Evolutionary conservation across 2,329 filamentous ascomycete species (phyloP), one percentile per base, ranked within the genome.

Genomic region (Thelonectria rubi): DNA sequence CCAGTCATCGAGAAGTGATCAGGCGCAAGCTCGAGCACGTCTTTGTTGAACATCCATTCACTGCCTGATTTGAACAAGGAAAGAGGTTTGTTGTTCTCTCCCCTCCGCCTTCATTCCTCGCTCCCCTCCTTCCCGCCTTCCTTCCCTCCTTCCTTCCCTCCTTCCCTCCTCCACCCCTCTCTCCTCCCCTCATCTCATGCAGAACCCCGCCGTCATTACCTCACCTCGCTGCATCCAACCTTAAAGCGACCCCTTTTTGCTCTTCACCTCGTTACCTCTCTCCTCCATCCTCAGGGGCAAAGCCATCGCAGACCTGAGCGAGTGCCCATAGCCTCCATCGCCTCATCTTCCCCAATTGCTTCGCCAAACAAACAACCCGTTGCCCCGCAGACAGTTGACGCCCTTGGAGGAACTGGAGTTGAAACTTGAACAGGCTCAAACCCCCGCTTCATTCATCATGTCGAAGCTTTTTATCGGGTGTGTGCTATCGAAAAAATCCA

Each of bases 381-480:
- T 55, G 50, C 50, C 54, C 46, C 54, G 54, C 54, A 48, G 49
- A 45, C 49, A 49, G 42, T 50, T 47, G 54, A 37, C 24, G 48
- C 50, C 50, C 18, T 37, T 30, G 18, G 48, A 58, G 46, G 37
- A 20, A 60, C 43, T 45, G 24, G 39, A 59, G 49, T 60, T 70
- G 52, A 72, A 24, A 47, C 42, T 55, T 55, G 45, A 60, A 59
- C 32, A 58, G 49, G 46, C 52, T 53, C 42, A 69, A 53, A 60
- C 45, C 58, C n/a, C 63, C 65, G 49, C 59, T 47, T 60, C 61
- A 68, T 67, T 70, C 69, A 77, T 74, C 78, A 97, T 97, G 94
- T 90, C 93, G 63, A 97, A 97, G 81, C 87, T 97, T 73, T 97
- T 97, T 78, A 92, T 97, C 78, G 93, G 93, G 93, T 97, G 85